Conservation (phyloP, 2,329 filamentous ascomycete genomes). For the Plectosphaerella plurivora region DNA sequence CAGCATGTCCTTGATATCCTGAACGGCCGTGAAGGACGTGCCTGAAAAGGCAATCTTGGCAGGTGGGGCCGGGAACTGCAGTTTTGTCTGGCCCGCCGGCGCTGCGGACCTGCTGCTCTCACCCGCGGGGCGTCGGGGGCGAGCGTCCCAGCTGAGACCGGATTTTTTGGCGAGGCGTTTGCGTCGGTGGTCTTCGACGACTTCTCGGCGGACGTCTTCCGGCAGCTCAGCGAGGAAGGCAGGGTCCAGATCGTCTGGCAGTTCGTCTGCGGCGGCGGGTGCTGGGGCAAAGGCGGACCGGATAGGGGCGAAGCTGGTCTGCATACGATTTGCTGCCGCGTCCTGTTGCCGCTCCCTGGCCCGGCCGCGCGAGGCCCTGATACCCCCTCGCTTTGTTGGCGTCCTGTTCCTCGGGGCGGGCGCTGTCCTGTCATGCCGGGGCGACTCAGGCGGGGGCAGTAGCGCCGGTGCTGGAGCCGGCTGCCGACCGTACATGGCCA, state of each 20-base stretch:
- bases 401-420: constrained; percentile 29
- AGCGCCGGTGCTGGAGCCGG: constrained; percentile 24
- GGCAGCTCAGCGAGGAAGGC: constrained; percentile 81
- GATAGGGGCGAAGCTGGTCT: constrained; percentile 62
- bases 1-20: constrained; percentile 70
- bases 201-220: constrained; percentile 71
- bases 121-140: constrained; percentile 15
- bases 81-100: constrained; percentile 2
- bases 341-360: constrained; percentile 48
- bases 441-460: constrained; percentile 34
- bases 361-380: constrained; percentile 33
- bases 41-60: constrained; percentile 41
- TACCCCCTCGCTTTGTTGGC: constrained; percentile 58
- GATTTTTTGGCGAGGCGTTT: constrained; percentile 55
- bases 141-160: constrained; percentile 37
- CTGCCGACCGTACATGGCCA: constrained; percentile 61
- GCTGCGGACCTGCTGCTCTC: constrained; percentile 7
- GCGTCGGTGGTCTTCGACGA: constrained; percentile 69
- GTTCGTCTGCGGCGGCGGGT: constrained; percentile 23
- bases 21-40: constrained; percentile 32
- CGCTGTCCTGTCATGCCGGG: constrained; percentile 46
- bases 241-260: constrained; percentile 52
- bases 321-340: constrained; percentile 58
- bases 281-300: not conserved
- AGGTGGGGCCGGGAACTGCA: constrained; percentile 43